A percentile compares a stretch with the other conserved stretches of the same genome.
Conservation (phyloP, 495 filamentous ascomycete genomes). For the Hyphodiscus hymeniophilus region DNA sequence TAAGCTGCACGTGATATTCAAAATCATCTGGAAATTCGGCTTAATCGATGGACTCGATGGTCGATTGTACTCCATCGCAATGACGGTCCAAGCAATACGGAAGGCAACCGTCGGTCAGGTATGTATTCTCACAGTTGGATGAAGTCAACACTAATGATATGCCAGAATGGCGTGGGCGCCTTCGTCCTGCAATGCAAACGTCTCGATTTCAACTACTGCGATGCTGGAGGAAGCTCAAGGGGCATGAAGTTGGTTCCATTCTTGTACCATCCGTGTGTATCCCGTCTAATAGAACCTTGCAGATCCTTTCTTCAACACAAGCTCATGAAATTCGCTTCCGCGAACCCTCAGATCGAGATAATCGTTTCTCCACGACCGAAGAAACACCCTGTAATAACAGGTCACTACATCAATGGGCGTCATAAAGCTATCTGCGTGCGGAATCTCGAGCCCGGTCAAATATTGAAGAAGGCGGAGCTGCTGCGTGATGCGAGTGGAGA, state of each 20-base stretch:
- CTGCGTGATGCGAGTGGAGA: slow-evolving; percentile 80
- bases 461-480: slow-evolving; percentile 72
- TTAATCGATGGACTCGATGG: neutral
- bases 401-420: slow-evolving; percentile 81
- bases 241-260: slow-evolving; percentile 76
- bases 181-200: slow-evolving; percentile 97
- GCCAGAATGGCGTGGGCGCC: slow-evolving; percentile 87
- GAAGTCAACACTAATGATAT: neutral
- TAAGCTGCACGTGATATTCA: slow-evolving; percentile 7
- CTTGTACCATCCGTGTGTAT: neutral
- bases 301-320: slow-evolving; percentile 73
- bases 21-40: neutral
- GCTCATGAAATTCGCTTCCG: slow-evolving; percentile 66
- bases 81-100: slow-evolving; percentile 57
- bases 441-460: slow-evolving; percentile 72
- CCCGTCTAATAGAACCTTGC: neutral
- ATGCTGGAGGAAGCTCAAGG: slow-evolving; percentile 80
- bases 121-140: slow-evolving; percentile 20
- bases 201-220: slow-evolving; percentile 93
- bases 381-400: slow-evolving; percentile 80
- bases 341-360: slow-evolving; percentile 87
- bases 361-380: slow-evolving; percentile 77
- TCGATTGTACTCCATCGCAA: slow-evolving; percentile 30
- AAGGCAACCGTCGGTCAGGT: slow-evolving; percentile 55
- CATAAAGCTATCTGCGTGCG: slow-evolving; percentile 82